Conservation (phyloP, 352 stramenopile species). For the Globisporangium abappressorium region DNA sequence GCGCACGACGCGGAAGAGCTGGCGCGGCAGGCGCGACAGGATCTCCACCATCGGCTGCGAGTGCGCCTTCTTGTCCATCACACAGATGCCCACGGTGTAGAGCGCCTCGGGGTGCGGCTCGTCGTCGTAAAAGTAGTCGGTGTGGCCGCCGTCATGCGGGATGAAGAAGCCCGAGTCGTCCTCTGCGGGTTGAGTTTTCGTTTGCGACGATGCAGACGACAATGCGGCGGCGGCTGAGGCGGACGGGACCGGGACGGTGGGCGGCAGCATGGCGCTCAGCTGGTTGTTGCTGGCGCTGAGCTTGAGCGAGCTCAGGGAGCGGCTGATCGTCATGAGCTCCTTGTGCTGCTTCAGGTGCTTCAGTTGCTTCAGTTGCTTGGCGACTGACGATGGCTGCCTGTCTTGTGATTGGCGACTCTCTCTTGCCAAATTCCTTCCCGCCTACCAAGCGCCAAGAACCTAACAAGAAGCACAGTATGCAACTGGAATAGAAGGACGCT, state of each 20-base stretch:
- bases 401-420: slow-evolving; percentile 9
- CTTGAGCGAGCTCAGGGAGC: slow-evolving; percentile 13
- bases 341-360: neutral
- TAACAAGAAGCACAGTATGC: neutral
- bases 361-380: no score
- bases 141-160: slow-evolving; percentile 11
- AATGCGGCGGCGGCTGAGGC: neutral
- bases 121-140: slow-evolving; percentile 10
- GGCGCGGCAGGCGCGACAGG: slow-evolving; percentile 82
- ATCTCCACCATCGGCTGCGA: slow-evolving; percentile 97
- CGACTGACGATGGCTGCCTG: neutral
- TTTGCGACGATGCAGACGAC: no score
- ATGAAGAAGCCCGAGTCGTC: slow-evolving; percentile 19
- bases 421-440: neutral
- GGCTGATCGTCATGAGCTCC: slow-evolving; percentile 15
- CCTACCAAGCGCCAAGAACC: neutral
- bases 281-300: slow-evolving; percentile 18
- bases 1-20: slow-evolving; percentile 94
- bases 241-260: slow-evolving; percentile 1
- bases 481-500: neutral
- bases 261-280: slow-evolving; percentile 9
- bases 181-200: neutral
- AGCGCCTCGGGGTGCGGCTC: slow-evolving; percentile 6
- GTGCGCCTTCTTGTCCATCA: slow-evolving; percentile 97
- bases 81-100: slow-evolving; percentile 94